Percentiles rank a stretch among this genome's conserved stretches.
These are phyloP conservation scores for Vishniacozyma victoriae DNA, from an alignment of 768 basidiomycete species.

Conservation along the genomic window DNA sequence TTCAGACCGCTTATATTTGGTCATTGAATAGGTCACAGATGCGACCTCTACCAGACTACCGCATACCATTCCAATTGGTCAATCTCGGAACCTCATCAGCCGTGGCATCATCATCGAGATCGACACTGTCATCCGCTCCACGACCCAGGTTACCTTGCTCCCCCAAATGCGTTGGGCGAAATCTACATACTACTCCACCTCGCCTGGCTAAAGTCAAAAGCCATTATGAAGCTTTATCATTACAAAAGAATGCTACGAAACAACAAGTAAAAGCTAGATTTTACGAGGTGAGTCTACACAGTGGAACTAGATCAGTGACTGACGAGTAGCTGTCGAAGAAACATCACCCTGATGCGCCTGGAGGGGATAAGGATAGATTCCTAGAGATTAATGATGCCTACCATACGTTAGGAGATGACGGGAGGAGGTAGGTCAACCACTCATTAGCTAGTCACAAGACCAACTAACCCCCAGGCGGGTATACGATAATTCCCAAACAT, in stretches of 20 bases:
- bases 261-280: conserved; percentile 45
- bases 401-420: conserved; percentile 38
- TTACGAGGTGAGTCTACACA: conserved; percentile 39
- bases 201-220: not conserved
- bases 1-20: no score
- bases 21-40: no score
- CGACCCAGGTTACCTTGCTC: no score
- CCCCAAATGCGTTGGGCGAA: no score
- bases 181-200: not conserved
- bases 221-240: conserved; percentile 38
- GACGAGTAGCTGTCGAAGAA: conserved; percentile 37
- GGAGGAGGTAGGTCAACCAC: conserved; percentile 30
- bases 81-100: not conserved
- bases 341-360: conserved; percentile 43
- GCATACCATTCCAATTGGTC: no score
- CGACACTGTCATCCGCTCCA: no score
- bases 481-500: not conserved
- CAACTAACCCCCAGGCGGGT: not conserved
- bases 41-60: no score
- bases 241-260: conserved; percentile 34
- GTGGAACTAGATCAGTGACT: not conserved
- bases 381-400: conserved; percentile 45
- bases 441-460: not conserved
- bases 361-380: conserved; percentile 36
- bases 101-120: not conserved